Conservation (phyloP, 2,329 filamentous ascomycete genomes). For the Colletotrichum sp. region DNA sequence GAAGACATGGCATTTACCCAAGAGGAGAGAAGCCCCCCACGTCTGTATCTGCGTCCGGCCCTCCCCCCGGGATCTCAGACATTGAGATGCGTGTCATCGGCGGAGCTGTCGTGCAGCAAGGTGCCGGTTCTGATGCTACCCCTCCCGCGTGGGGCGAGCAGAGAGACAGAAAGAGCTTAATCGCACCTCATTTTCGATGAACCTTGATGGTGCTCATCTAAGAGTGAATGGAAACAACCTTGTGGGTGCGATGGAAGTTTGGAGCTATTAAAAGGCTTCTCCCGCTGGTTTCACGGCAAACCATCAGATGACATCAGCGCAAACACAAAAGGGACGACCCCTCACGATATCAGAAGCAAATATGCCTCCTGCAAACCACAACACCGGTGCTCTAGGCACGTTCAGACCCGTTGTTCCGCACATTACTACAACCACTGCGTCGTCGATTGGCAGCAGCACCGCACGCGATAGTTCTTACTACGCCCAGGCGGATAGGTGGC, state of each 20-base stretch:
- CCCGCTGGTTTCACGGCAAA: neutral
- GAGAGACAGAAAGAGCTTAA: neutral
- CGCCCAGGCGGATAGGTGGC: neutral
- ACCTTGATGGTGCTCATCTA: neutral
- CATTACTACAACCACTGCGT: neutral
- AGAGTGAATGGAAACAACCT: neutral
- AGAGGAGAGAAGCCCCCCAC: neutral
- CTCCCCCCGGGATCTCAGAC: neutral
- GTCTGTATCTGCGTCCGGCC: neutral
- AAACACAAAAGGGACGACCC: neutral
- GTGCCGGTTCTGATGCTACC: neutral
- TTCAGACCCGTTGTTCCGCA: too few relatives aligned
- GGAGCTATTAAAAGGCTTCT: neutral
- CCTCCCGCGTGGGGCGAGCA: neutral
- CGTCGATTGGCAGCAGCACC: accelerated
- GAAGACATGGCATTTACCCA: too few relatives aligned
- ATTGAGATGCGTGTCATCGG: neutral
- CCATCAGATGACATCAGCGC: neutral
- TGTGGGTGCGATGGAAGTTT: neutral
- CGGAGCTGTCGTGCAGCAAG: neutral
- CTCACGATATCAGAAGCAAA: neutral
- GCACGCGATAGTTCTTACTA: accelerated
- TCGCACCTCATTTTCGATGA: neutral
- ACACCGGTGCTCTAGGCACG: too few relatives aligned
- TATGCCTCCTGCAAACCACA: neutral